Conservation (phyloP, 495 filamentous ascomycete species). For the Tricharina praecox region DNA sequence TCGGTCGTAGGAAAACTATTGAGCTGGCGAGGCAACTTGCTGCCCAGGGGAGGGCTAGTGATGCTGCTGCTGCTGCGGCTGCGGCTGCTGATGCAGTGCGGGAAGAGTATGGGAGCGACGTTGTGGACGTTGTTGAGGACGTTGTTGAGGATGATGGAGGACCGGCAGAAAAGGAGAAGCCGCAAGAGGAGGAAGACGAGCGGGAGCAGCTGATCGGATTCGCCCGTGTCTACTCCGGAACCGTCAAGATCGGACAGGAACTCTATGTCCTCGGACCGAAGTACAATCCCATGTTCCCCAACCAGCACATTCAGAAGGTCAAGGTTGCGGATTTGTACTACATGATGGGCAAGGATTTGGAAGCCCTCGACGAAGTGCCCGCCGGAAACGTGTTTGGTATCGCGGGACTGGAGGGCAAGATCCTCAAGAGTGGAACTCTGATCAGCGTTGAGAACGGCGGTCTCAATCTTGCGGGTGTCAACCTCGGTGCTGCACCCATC, state of each 20-base stretch:
- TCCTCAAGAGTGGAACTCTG: constrained; percentile 87
- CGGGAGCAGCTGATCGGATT: constrained; percentile 87
- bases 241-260: constrained; percentile 69
- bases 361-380: constrained; percentile 66
- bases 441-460: constrained; percentile 75
- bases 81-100: neutral
- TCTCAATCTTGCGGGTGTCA: constrained; percentile 84
- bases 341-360: constrained; percentile 83
- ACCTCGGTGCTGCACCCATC: constrained; percentile 63
- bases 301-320: constrained; percentile 64
- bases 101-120: constrained; percentile 26
- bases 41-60: constrained; percentile 28
- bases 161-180: constrained; percentile 22
- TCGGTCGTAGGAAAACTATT: constrained; percentile 73
- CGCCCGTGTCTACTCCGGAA: constrained; percentile 82
- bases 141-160: constrained; percentile 30
- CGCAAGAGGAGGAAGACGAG: constrained; percentile 44
- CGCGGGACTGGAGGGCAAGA: constrained; percentile 71
- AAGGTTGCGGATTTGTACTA: constrained; percentile 82
- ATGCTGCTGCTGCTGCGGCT: neutral
- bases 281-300: constrained; percentile 64
- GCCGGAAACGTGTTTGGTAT: constrained; percentile 96
- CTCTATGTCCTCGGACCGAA: constrained; percentile 85
- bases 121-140: neutral
- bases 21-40: constrained; percentile 49